Base-by-base conservation (phyloP, 805 yeast genomes). In the Ogataea zsoltii region DNA sequence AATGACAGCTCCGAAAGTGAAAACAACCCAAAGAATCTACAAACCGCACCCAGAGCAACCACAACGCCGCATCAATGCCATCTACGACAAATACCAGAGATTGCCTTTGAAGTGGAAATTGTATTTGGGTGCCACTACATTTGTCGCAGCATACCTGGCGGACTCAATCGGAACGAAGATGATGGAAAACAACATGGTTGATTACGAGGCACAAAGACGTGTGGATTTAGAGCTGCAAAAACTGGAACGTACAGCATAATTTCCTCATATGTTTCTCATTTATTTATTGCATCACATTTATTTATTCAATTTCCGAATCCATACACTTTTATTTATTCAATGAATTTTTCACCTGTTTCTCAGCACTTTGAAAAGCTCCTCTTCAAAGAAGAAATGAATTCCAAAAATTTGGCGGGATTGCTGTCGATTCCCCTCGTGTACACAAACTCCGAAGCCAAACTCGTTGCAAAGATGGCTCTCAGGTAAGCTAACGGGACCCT, bases 401-500 rank as follows among this genome's bases (percentile, higher is more conserved):
- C 89, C 63, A 84, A 76, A 67, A 84, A 84, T 55, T 75, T 81
- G 43, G 88, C 88, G 25, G 88, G 95, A 66, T 88, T 88, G 37
- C 92, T 81, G 50, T 80, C 88, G 48, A 82, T 73, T 45, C 97
- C 97, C 60, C 83, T 76, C 21, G 85, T 74, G 68, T 90, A 90
- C 44, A 90, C 95, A 66, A 86, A 90, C 38, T 85, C 76, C 38
- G 96, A 85, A 10, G 96, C 90, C 57, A 90, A 74, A 61, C 81
- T 84, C 29, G 94, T 85, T 36, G 96, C 95, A 61, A 92, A 87
- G 56, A 92, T 79, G 3, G 97, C 96, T 61, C 82, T 83, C 63
- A 92, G 74, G 65, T 92, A 94, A 42, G 95, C 78, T 46, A 77
- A 87, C 15, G 99, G 99, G 31, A 92, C 94, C 59, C 94, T 80